Base-by-base conservation (phyloP, 257 asterid genomes). In the Scutellaria baicalensis region DNA sequence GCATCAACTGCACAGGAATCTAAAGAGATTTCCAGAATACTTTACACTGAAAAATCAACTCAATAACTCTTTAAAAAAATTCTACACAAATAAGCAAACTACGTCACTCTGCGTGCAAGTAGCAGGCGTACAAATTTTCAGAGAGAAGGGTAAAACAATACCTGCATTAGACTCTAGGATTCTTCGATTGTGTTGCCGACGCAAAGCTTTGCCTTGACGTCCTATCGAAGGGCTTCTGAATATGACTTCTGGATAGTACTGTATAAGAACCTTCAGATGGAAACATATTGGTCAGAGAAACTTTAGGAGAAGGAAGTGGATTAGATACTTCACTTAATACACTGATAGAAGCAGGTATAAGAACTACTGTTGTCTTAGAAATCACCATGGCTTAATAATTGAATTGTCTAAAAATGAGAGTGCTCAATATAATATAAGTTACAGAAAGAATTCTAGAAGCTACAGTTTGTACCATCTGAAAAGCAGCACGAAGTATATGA, bases 181-280 rank as follows among this genome's bases (percentile, higher is more conserved):
- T 78, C 87, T 86, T 67, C 79, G 84, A 61, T 83, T 77, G 66
- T 87, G 94, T 50, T 87, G 92, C 81, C 97, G 96, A 56, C 97
- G 96, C 68, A 93, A 75, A 81, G 97, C 90, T 87, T 93, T 90
- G 72, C 97, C 97, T 74, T 85, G 98, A 59, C 95, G 98, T 72
- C 97, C 98, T 73, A 93, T 78, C 55, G 95, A 5, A 40, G 89
- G 93, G 75, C 84, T 84, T 75, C 69, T 75, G 40, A 5, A 63
- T 73, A 85, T 76, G 63, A 74, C 60, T 57, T 88, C 89, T 58
- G 97, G 95, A 64, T 87, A 80, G 79, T 90, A 74, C 73, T 57
- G 85, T 64, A 66, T 76, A 61, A 93, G 89, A 80, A 93, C 87
- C 97, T 93, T 82, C 78, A 83, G 39, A 74, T 49, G 65, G 66